Conservation (phyloP, 202 grass and related monocot species). For the Carex sylvatica region DNA sequence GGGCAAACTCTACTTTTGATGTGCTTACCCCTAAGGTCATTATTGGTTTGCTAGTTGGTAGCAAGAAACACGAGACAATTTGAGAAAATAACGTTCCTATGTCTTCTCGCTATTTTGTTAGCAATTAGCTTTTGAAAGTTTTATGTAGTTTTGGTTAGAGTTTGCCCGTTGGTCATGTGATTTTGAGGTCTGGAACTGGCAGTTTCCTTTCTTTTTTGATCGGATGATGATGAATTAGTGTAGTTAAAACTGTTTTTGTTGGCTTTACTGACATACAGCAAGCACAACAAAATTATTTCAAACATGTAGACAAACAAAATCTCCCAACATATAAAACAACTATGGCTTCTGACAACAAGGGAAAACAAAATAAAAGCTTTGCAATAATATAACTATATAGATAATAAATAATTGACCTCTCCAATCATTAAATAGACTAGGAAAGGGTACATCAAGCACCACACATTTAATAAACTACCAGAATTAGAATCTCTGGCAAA, state of each 20-base stretch:
- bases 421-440: neutral
- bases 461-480: neutral
- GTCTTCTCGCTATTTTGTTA: slow-evolving; percentile 36
- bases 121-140: slow-evolving; percentile 31
- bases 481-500: slow-evolving; percentile 11
- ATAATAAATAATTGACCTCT: neutral
- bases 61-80: slow-evolving; percentile 20
- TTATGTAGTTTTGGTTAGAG: slow-evolving; percentile 30
- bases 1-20: too few relatives aligned
- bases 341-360: neutral
- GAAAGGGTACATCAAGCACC: neutral
- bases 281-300: too few relatives aligned
- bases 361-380: neutral
- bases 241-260: too few relatives aligned
- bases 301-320: too few relatives aligned
- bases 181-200: slow-evolving; percentile 7
- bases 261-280: too few relatives aligned
- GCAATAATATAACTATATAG: neutral
- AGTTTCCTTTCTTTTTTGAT: slow-evolving; percentile 10
- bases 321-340: neutral
- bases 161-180: slow-evolving; percentile 9
- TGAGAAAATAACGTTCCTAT: slow-evolving; percentile 40
- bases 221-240: neutral
- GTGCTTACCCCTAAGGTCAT: too few relatives aligned
- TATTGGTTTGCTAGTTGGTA: too few relatives aligned